Conservation (phyloP, 805 yeast genomes). For the Blastobotrys mokoenaii region DNA sequence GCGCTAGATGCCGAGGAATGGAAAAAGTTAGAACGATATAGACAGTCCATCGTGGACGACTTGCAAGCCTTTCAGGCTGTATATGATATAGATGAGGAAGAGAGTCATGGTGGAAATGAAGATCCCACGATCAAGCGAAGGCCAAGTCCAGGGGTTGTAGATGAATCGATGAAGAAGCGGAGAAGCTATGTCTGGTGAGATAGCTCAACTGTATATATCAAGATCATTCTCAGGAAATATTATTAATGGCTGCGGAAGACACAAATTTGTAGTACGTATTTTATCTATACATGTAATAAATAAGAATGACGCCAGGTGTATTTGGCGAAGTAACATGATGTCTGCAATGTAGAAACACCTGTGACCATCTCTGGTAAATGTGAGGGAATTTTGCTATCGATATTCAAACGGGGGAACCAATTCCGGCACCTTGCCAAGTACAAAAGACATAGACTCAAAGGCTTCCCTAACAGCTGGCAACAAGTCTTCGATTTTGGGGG, state of each 20-base stretch:
- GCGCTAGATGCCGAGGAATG: background rate
- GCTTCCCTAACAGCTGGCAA: slow-evolving; percentile 37
- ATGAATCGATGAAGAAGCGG: background rate
- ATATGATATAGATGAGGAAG: background rate
- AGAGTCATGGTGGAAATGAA: background rate
- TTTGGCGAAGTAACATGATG: background rate
- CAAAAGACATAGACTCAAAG: slow-evolving; percentile 32
- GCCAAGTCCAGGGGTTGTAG: background rate
- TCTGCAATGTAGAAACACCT: background rate
- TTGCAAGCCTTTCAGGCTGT: background rate
- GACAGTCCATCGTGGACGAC: background rate
- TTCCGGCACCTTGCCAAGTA: slow-evolving; percentile 27
- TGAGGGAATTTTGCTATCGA: slow-evolving; percentile 13
- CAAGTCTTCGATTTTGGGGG: slow-evolving; percentile 31
- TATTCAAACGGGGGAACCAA: slow-evolving; percentile 24
- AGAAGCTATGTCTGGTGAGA: background rate
- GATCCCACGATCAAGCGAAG: background rate
- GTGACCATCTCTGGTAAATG: too few relatives aligned
- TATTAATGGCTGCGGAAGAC: background rate
- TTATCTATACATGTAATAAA: background rate
- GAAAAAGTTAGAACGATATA: background rate
- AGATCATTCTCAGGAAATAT: background rate
- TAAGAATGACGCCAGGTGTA: background rate
- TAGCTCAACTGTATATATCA: too few relatives aligned
- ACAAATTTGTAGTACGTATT: background rate